Percentiles rank a stretch among this genome's conserved stretches.
Evolutionary conservation across 1,284 basidiomycete species (phyloP).

Genomic region (Cutaneotrichosporon cutaneum): DNA sequence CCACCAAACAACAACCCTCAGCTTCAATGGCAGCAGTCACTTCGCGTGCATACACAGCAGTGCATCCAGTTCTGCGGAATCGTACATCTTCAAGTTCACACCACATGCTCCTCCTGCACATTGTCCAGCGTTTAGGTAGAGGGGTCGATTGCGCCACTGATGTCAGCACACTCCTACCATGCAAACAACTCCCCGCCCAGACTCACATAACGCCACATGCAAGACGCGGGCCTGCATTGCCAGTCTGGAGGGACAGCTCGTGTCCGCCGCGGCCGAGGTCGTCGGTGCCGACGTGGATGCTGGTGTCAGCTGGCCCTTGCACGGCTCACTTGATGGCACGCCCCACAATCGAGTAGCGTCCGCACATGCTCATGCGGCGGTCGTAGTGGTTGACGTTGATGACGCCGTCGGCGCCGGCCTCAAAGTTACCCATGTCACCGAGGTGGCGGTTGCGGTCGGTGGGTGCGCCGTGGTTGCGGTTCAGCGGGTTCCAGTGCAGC

Average conservation of each 20-base stretch:
- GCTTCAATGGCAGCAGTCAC: too few species aligned
- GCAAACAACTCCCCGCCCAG: too few species aligned
- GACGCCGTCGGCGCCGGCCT: slow-evolving; percentile 10
- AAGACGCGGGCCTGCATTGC: slow-evolving; percentile 20
- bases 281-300: slow-evolving; percentile 21
- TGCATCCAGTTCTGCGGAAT: not conserved
- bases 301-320: not conserved
- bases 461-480: slow-evolving; percentile 20
- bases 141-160: not conserved
- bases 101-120: not conserved
- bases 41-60: too few species aligned
- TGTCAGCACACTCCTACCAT: not conserved
- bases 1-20: too few species aligned
- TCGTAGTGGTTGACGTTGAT: slow-evolving; percentile 12
- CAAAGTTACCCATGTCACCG: slow-evolving; percentile 25
- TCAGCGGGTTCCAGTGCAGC: slow-evolving; percentile 21
- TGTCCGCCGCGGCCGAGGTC: slow-evolving; percentile 18
- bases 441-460: slow-evolving; percentile 17
- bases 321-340: slow-evolving; percentile 12
- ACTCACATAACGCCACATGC: slow-evolving; percentile 22
- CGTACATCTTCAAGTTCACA: not conserved
- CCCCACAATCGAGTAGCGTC: slow-evolving; percentile 11
- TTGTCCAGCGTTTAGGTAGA: not conserved
- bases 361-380: slow-evolving; percentile 12
- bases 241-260: slow-evolving; percentile 18